Percentiles rank a stretch among this genome's conserved stretches.
These are phyloP conservation scores for Gautieria morchelliformis DNA, from an alignment of 768 basidiomycete genomes.

Conservation along the genomic window DNA sequence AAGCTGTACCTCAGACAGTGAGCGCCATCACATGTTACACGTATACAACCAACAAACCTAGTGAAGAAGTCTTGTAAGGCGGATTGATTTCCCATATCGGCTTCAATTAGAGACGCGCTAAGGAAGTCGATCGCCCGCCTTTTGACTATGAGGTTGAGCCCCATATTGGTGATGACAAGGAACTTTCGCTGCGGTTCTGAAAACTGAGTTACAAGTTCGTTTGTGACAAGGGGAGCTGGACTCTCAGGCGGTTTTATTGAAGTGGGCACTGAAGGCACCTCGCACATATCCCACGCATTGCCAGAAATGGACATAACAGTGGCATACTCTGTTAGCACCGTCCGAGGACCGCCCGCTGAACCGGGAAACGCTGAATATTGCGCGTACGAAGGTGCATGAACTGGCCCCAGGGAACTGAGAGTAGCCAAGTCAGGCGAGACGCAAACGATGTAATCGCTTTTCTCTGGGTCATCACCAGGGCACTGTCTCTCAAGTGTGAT, in stretches of 20 bases:
- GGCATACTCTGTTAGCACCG: slow-evolving; percentile 69
- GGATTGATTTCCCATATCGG: slow-evolving; percentile 8
- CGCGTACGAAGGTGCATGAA: slow-evolving; percentile 35
- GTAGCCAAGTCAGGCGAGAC: slow-evolving; percentile 66
- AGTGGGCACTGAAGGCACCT: slow-evolving; percentile 40
- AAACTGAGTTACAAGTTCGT: slow-evolving; percentile 78
- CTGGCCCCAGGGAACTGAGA: slow-evolving; percentile 59
- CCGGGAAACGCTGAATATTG: slow-evolving; percentile 27
- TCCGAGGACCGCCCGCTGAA: slow-evolving; percentile 39
- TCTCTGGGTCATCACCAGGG: slow-evolving; percentile 45
- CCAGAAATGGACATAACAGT: slow-evolving; percentile 72
- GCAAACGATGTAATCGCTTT: slow-evolving; percentile 63
- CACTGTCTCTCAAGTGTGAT: slow-evolving; percentile 65
- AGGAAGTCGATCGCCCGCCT: slow-evolving; percentile 80
- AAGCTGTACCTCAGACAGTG: slow-evolving; percentile 40
- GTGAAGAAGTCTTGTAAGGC: slow-evolving; percentile 8
- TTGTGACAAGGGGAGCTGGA: slow-evolving; percentile 49
- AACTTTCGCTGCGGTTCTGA: slow-evolving; percentile 69
- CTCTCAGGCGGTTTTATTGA: slow-evolving; percentile 19
- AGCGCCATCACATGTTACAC: background rate
- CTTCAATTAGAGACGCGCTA: slow-evolving; percentile 27
- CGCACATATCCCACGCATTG: slow-evolving; percentile 67
- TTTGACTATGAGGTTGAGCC: slow-evolving; percentile 71
- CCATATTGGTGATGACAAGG: slow-evolving; percentile 81
- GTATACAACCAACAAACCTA: background rate